Base-by-base conservation (phyloP, 257 asterid genomes). In the Nicotiana benthamiana region DNA sequence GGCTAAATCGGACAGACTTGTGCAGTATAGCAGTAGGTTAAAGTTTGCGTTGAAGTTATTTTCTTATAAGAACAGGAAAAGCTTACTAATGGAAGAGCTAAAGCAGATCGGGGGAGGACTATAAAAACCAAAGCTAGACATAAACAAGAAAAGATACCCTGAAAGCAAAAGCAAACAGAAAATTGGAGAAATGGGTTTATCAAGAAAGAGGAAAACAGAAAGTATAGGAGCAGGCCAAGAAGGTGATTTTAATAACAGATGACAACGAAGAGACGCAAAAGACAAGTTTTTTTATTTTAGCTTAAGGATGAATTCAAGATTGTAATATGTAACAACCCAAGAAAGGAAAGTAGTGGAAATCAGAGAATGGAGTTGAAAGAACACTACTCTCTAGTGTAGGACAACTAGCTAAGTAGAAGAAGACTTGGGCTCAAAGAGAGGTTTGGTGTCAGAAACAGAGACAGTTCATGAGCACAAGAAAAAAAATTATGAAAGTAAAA, bases 371-470 rank as follows among this genome's bases (percentile, higher is more conserved):
- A 85, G 85, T 74, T 32, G 64, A 54, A 48, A 74, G 56, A 80
- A 22, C 75, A 12, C 16, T 32, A 30, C 32, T 40, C 0, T 43
- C 5, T 46, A 46, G 36, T 20, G 30, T 20, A 40, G 10, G 64
- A 8, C 28, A 11, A 59, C 5, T 4, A 16, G 61, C 15, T n/a
- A 13, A 75, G 65, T 27, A 75, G 20, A 62, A 28, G 79, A 84
- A 89, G 86, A 82, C 92, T 91, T 94, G 86, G 91, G 88, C 86
- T 91, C 87, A 89, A 93, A 93, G 90, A 88, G 89, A 88, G 80
- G 92, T 92, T 88, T 88, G 93, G 92, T 89, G 92, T 82, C 87
- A 82, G 92, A 51, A 85, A 75, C 83, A 84, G 84, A 80, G 85
- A 79, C 79, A 81, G 61, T 76, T 18, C 30, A 77, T 43, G 46